Percentiles rank a stretch among this genome's conserved stretches.
phyloP scores from a whole-genome alignment of 225 moss, liverwort and hornwort species.

The Bryoerythrophyllum caledonicum region DNA sequence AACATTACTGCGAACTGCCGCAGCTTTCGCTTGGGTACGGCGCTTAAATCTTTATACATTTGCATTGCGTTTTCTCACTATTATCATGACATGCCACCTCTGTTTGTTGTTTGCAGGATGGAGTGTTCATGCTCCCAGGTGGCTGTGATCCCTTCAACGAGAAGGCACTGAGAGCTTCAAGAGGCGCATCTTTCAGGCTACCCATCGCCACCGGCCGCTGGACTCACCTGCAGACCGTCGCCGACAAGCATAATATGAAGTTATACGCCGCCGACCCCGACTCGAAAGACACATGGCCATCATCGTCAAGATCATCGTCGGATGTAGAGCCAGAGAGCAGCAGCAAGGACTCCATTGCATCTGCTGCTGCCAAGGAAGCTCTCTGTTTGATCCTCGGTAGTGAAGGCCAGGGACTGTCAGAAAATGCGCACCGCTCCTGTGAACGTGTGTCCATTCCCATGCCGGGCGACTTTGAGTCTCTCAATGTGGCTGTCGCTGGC shows the following conservation, averaged over 20 bases:
- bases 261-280: slow-evolving; percentile 85
- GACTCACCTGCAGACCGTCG: slow-evolving; percentile 61
- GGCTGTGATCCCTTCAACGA: slow-evolving; percentile 97
- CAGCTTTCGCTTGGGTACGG: slow-evolving; percentile 85
- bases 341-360: slow-evolving; percentile 20
- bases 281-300: slow-evolving; percentile 14
- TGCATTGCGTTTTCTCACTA: not conserved
- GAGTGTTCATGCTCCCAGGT: slow-evolving; percentile 80
- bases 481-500: slow-evolving; percentile 97
- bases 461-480: slow-evolving; percentile 88
- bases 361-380: slow-evolving; percentile 39
- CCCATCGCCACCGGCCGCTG: slow-evolving; percentile 75
- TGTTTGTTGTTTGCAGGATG: slow-evolving; percentile 54
- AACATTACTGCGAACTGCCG: slow-evolving; percentile 84
- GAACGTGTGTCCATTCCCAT: slow-evolving; percentile 75
- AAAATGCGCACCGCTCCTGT: slow-evolving; percentile 60
- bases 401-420: slow-evolving; percentile 89
- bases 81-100: too few species aligned
- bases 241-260: slow-evolving; percentile 55
- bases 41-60: not conserved
- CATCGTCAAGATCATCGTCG: slow-evolving; percentile 5
- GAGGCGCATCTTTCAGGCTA: slow-evolving; percentile 78
- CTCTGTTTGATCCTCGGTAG: slow-evolving; percentile 94
- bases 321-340: not conserved
- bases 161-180: slow-evolving; percentile 89